Evolutionary conservation across 2,329 filamentous ascomycete genomes (phyloP).

Genomic region (Xylariaceae sp.): DNA sequence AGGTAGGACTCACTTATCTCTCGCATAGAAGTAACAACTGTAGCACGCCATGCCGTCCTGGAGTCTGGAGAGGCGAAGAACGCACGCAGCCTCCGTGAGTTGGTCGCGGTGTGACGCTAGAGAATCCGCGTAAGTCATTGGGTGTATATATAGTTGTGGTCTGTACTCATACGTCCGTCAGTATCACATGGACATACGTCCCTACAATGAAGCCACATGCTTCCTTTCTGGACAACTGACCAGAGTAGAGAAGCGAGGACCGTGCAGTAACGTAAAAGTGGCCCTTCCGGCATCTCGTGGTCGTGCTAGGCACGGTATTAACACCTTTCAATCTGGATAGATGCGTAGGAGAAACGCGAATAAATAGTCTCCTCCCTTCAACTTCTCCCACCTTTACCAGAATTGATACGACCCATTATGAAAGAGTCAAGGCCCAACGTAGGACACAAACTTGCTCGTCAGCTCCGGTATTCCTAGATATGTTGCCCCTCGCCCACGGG

Average conservation of each 20-base stretch:
- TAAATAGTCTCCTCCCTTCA: background rate
- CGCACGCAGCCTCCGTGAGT: background rate
- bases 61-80: background rate
- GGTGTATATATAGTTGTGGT: background rate
- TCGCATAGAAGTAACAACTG: background rate
- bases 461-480: constrained; percentile 3
- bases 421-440: constrained; percentile 2
- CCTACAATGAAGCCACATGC: background rate
- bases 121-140: background rate
- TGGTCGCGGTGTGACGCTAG: constrained; percentile 7
- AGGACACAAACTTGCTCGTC: constrained; percentile 9
- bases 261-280: constrained; percentile 5
- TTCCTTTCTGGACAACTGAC: background rate
- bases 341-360: background rate
- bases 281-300: background rate
- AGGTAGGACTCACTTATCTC: background rate
- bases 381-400: too few relatives aligned
- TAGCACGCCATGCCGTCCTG: background rate
- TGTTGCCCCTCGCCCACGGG: background rate
- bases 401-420: too few relatives aligned
- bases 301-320: background rate
- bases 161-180: background rate
- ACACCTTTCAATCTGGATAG: background rate
- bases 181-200: background rate
- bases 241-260: constrained; percentile 7